A percentile compares a stretch with the other conserved stretches of the same genome.
phyloP scores from a whole-genome alignment of 2,329 filamentous ascomycete genomes.

The Annulohypoxylon truncatum region DNA sequence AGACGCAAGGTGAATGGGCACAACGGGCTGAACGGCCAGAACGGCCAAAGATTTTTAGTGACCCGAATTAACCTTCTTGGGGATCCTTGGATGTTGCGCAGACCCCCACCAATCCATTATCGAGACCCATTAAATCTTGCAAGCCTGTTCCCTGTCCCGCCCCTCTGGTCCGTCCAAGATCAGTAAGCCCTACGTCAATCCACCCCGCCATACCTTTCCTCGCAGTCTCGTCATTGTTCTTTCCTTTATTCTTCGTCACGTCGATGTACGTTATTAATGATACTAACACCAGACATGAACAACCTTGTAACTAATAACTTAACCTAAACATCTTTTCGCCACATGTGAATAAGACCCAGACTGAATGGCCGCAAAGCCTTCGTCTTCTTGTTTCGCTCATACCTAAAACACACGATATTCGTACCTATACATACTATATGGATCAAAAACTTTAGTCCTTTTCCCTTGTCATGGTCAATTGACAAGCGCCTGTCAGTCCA shows the following conservation, averaged over 20 bases:
- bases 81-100: slow-evolving; percentile 31
- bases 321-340: background rate
- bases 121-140: slow-evolving; percentile 20
- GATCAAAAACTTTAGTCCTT: slow-evolving; percentile 4
- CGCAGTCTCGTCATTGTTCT: slow-evolving; percentile 4
- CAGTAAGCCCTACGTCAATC: slow-evolving; percentile 45
- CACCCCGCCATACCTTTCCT: slow-evolving; percentile 26
- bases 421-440: no score
- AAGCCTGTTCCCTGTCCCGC: slow-evolving; percentile 34
- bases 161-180: slow-evolving; percentile 36
- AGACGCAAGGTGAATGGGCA: slow-evolving; percentile 8
- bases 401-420: background rate
- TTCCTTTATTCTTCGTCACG: slow-evolving; percentile 4
- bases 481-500: slow-evolving; percentile 11
- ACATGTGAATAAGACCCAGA: slow-evolving; percentile 10
- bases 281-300: background rate
- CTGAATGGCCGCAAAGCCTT: background rate
- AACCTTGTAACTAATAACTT: slow-evolving; percentile 9
- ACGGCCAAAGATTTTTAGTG: background rate
- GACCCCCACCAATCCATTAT: slow-evolving; percentile 29
- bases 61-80: background rate
- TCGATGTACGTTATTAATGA: slow-evolving; percentile 11
- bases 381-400: background rate
- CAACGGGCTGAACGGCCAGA: no score
- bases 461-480: slow-evolving; percentile 12